A percentile compares a stretch with the other conserved stretches of the same genome.
Conservation (phyloP, 2,329 filamentous ascomycete genomes). For the Colletotrichum abscissum region DNA sequence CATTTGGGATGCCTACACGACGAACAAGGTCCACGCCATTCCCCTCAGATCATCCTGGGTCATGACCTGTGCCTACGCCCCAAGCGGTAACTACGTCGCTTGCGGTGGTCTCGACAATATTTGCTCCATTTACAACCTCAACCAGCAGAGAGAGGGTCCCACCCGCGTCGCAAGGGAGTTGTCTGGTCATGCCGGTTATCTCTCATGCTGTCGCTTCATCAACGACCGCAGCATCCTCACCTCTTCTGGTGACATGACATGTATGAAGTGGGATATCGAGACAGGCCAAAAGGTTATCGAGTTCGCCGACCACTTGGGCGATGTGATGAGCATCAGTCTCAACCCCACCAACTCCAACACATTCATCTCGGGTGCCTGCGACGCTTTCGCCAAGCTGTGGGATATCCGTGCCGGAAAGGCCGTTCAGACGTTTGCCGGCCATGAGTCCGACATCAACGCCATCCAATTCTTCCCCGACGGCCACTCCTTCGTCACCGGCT, state of each 20-base stretch:
- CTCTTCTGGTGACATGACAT: slow-evolving; percentile 99
- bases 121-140: slow-evolving; percentile 99
- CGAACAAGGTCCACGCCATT: slow-evolving; percentile 99
- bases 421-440: slow-evolving; percentile 97
- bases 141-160: slow-evolving; percentile 92
- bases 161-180: slow-evolving; percentile 95
- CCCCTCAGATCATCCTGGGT: slow-evolving; percentile 98
- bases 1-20: slow-evolving; percentile 99
- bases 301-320: slow-evolving; percentile 97
- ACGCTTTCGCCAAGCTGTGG: slow-evolving; percentile 98
- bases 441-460: slow-evolving; percentile 99
- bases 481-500: slow-evolving; percentile 97
- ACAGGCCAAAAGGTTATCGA: slow-evolving; percentile 97
- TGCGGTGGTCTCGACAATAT: slow-evolving; percentile 99
- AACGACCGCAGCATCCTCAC: slow-evolving; percentile 98
- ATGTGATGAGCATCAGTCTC: slow-evolving; percentile 99
- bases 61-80: slow-evolving; percentile 99
- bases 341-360: slow-evolving; percentile 99
- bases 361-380: slow-evolving; percentile 98
- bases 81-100: slow-evolving; percentile 97
- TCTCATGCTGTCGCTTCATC: slow-evolving; percentile 98
- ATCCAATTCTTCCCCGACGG: slow-evolving; percentile 99
- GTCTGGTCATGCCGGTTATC: slow-evolving; percentile 95
- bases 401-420: slow-evolving; percentile 98
- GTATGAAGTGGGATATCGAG: slow-evolving; percentile 99